Conservation (phyloP, 2,329 filamentous ascomycete genomes). For the Microdochium bolleyi region DNA sequence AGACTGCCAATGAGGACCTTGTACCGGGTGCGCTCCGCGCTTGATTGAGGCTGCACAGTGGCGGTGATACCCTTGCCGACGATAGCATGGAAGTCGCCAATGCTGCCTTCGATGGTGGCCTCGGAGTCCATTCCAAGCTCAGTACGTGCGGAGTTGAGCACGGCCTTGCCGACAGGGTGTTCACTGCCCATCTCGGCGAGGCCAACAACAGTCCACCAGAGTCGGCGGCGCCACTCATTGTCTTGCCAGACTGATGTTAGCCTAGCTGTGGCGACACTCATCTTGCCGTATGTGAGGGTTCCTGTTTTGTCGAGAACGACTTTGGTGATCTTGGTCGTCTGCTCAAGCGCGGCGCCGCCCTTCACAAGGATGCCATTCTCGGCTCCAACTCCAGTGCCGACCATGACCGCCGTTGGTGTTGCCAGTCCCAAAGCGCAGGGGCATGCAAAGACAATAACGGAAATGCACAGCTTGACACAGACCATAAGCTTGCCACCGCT, state of each 20-base stretch:
- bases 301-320: constrained; percentile 95
- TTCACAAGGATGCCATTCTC: constrained; percentile 98
- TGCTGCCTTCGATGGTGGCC: constrained; percentile 69
- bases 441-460: constrained; percentile 96
- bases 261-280: constrained; percentile 74
- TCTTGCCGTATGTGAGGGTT: constrained; percentile 88
- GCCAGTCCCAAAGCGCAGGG: constrained; percentile 94
- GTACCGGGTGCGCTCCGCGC: constrained; percentile 63
- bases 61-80: constrained; percentile 84
- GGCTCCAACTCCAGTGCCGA: constrained; percentile 92
- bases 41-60: constrained; percentile 66
- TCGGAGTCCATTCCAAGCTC: constrained; percentile 68
- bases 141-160: constrained; percentile 65
- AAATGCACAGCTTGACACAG: constrained; percentile 94
- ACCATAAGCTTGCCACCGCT: constrained; percentile 94
- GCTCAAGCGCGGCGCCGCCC: constrained; percentile 86
- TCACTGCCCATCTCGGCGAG: constrained; percentile 95
- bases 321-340: constrained; percentile 80
- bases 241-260: constrained; percentile 63
- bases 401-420: constrained; percentile 97
- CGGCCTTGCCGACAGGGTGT: constrained; percentile 89
- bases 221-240: constrained; percentile 57
- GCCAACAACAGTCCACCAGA: constrained; percentile 96
- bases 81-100: constrained; percentile 75
- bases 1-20: constrained; percentile 79